Evolutionary conservation across 2,329 filamentous ascomycete genomes (phyloP), one percentile per base, ranked within the genome.

Genomic region (Cordyceps cateniannulata): DNA sequence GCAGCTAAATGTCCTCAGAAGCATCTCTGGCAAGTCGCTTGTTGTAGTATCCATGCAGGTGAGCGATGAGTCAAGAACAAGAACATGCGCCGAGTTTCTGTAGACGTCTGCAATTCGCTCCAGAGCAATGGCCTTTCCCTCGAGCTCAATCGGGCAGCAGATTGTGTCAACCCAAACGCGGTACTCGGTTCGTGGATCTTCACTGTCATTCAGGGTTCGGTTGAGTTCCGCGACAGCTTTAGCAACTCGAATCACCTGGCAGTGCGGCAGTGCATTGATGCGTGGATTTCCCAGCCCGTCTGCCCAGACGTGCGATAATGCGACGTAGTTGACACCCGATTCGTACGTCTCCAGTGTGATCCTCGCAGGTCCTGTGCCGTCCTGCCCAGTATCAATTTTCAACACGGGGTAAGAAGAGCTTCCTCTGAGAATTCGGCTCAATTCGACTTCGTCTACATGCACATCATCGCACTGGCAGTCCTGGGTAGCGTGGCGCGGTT

Each of bases 281-380:
- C 24, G 63, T 14, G 69, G 66, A 53, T 72, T 73, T 3, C 71
- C 73, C 12, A 74, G 61, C 0, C 73, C 73, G 57, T 75, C 71
- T 1, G 72, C 70, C 73, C 73, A 74, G 20, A 75, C 68, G 58
- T 75, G 73, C 1, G 72, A 75, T 22, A 75, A 65, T 3, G 73
- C 72, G 7, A 75, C 67, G 63, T 71, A 75, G 9, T 67, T 62
- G 1, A 63, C 62, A 3, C 64, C 65, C 0, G 62, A 59, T n/a
- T 63, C 57, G 38, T 67, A 70, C 6, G 63, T 60, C 22, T 73
- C 66, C 3, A 70, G 62, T 2, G 61, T 40, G 1, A 69, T 24
- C 14, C 24, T 14, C 9, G 20, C 40, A 1, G 48, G 40, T 12
- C 18, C 32, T 24, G 38, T 9, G 3, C 40, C 18, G 2, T 38